Evolutionary conservation across 2,329 filamentous ascomycete genomes (phyloP).

Genomic region (Cyclaneusma minus): DNA sequence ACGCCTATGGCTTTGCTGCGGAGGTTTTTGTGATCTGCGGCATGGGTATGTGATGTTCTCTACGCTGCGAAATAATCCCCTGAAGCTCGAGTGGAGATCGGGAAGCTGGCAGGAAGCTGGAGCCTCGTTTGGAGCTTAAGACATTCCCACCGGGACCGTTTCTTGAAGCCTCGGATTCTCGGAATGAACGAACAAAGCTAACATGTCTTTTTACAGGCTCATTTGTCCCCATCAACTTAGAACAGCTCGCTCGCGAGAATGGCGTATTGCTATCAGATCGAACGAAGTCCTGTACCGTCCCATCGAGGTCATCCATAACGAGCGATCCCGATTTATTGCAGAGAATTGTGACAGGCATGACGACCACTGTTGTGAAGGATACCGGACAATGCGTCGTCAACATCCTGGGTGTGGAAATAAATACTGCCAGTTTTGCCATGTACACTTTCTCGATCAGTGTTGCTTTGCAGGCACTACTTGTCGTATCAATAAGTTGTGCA

Average conservation of each 20-base stretch:
- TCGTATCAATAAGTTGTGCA: slow-evolving; percentile 91
- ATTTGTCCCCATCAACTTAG: slow-evolving; percentile 90
- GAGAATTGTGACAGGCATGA: slow-evolving; percentile 5
- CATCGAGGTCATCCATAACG: slow-evolving; percentile 18
- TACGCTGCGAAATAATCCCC: neutral
- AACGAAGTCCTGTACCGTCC: slow-evolving; percentile 56
- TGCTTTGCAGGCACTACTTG: slow-evolving; percentile 71
- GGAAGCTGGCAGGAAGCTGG: too few species aligned
- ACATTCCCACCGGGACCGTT: too few species aligned
- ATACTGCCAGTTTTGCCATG: slow-evolving; percentile 95
- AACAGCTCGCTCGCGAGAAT: slow-evolving; percentile 83
- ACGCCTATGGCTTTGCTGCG: slow-evolving; percentile 88
- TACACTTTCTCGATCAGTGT: slow-evolving; percentile 95
- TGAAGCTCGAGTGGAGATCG: too few species aligned
- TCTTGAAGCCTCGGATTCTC: too few species aligned
- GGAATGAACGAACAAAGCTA: neutral
- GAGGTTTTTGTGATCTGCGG: slow-evolving; percentile 94
- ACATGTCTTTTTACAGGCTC: slow-evolving; percentile 39
- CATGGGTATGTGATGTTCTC: slow-evolving; percentile 44
- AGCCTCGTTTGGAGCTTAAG: too few species aligned
- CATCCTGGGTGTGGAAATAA: slow-evolving; percentile 72
- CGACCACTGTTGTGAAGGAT: slow-evolving; percentile 17
- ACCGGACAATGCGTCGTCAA: slow-evolving; percentile 66
- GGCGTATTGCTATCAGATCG: slow-evolving; percentile 73
- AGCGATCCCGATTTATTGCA: slow-evolving; percentile 8